A percentile compares a stretch with the other conserved stretches of the same genome.
Evolutionary conservation across 2,329 filamentous ascomycete genomes (phyloP).

Genomic region (Phyllosticta citrichinensis): DNA sequence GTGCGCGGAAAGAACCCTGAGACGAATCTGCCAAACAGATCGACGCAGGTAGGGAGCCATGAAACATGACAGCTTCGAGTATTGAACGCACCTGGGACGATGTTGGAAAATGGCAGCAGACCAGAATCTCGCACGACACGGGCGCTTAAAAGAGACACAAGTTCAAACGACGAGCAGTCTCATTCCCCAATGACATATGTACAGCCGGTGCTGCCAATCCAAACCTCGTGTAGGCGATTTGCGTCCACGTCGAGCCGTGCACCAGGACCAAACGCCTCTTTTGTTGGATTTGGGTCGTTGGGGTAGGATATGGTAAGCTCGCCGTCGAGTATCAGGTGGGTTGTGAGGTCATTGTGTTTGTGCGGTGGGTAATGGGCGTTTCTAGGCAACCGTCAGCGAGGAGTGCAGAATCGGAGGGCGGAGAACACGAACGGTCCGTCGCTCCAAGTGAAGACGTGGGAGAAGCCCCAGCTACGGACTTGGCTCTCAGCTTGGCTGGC

Average conservation of each 20-base stretch:
- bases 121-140: too few species aligned
- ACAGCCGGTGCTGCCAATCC: constrained; percentile 56
- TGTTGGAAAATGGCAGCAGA: background rate
- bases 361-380: constrained; percentile 61
- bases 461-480: constrained; percentile 60
- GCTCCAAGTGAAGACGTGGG: constrained; percentile 60
- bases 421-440: constrained; percentile 48
- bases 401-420: constrained; percentile 14
- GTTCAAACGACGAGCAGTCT: background rate
- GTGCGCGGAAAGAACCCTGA: background rate
- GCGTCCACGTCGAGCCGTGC: constrained; percentile 58
- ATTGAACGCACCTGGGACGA: background rate
- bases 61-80: background rate
- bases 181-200: constrained; percentile 54
- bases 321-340: constrained; percentile 57
- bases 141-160: too few species aligned
- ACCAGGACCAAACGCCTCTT: constrained; percentile 50
- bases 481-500: constrained; percentile 46
- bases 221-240: constrained; percentile 56
- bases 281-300: constrained; percentile 44
- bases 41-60: background rate
- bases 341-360: constrained; percentile 53
- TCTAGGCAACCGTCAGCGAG: constrained; percentile 29
- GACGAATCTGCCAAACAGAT: background rate
- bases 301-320: constrained; percentile 59